phyloP scores from a whole-genome alignment of 192 early-diverging fungal genomes.

The Entomortierella beljakovae region DNA sequence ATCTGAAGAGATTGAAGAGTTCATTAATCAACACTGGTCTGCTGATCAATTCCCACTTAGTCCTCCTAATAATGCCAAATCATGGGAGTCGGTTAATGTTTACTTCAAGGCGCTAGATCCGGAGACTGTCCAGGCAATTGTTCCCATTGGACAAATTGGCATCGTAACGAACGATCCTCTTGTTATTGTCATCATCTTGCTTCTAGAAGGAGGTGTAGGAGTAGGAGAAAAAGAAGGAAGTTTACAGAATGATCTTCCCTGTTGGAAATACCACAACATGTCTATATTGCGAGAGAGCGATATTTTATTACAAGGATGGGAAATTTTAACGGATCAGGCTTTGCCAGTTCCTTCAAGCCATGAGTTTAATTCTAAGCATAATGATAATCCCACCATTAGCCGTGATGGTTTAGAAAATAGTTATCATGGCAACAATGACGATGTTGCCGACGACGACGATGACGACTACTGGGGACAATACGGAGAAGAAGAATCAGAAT shows the following conservation, averaged over 20 bases:
- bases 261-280: conserved; percentile 47
- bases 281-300: not conserved
- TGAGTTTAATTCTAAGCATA: not conserved
- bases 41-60: conserved; percentile 36
- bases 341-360: not conserved
- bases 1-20: conserved; percentile 12
- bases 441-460: conserved; percentile 13
- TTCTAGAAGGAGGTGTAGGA: not conserved
- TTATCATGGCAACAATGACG: not conserved
- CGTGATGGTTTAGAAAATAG: not conserved
- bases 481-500: conserved; percentile 19
- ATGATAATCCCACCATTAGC: not conserved
- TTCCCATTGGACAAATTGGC: conserved; percentile 35
- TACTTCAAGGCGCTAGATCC: conserved; percentile 23
- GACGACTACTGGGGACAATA: conserved; percentile 52
- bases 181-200: conserved; percentile 5
- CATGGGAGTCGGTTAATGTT: conserved; percentile 19
- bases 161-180: not conserved
- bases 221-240: conserved; percentile 3
- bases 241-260: too few relatives aligned
- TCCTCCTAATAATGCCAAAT: conserved; percentile 12
- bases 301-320: conserved; percentile 14
- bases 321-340: not conserved
- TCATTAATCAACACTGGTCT: conserved; percentile 32
- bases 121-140: conserved; percentile 34